Percentiles rank a stretch among this genome's conserved stretches.
phyloP scores from a whole-genome alignment of 306 rosid species.

The Nissolia schottii region DNA sequence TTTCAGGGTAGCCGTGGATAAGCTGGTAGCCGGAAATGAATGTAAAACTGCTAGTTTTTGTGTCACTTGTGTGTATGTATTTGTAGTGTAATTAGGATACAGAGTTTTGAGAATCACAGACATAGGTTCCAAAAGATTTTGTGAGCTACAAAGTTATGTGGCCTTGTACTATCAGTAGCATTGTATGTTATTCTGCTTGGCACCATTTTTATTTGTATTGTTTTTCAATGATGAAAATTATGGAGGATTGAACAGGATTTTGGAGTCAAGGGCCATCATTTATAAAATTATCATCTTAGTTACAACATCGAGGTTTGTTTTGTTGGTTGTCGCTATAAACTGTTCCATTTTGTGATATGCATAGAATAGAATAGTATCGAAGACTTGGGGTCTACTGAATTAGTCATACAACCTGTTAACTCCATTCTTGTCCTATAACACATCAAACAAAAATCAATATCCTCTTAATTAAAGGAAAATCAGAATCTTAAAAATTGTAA shows the following conservation, averaged over 20 bases:
- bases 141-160: too few species aligned
- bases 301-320: background rate
- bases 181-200: background rate
- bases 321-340: background rate
- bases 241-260: slow-evolving; percentile 1
- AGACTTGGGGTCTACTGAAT: background rate
- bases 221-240: background rate
- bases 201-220: background rate
- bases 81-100: slow-evolving; percentile 25
- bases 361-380: background rate
- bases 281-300: background rate
- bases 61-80: slow-evolving; percentile 39
- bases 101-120: background rate
- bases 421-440: too few species aligned
- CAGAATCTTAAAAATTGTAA: too few species aligned
- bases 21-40: slow-evolving; percentile 51
- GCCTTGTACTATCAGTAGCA: slow-evolving; percentile 22
- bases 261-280: background rate
- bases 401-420: too few species aligned
- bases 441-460: background rate
- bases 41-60: slow-evolving; percentile 17
- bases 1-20: slow-evolving; percentile 59
- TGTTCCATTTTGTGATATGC: background rate
- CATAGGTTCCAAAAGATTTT: slow-evolving; percentile 13
- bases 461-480: too few species aligned